Evolutionary conservation across 805 yeast genomes (phyloP).

Genomic region (Ogataea methanolica): DNA sequence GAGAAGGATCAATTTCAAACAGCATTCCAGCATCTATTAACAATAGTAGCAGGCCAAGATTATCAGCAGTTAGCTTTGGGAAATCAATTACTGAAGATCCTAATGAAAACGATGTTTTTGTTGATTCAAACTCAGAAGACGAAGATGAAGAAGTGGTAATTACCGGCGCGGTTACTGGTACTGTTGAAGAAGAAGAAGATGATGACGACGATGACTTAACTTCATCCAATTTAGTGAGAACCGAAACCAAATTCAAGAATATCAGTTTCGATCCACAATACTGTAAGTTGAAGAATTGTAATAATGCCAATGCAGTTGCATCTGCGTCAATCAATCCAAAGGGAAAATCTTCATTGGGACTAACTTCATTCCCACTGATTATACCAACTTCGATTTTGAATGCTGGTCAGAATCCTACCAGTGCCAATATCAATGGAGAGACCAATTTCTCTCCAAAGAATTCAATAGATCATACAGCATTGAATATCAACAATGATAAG

Average conservation of each 20-base stretch:
- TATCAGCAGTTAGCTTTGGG: slow-evolving; percentile 11
- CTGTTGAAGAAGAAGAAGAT: no score
- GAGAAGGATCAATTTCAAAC: slow-evolving; percentile 10
- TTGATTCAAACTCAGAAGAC: slow-evolving; percentile 14
- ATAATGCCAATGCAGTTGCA: neutral
- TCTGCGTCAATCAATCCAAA: no score
- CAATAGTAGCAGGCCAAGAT: slow-evolving; percentile 5
- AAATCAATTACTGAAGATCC: slow-evolving; percentile 13
- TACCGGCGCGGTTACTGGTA: no score
- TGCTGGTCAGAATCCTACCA: slow-evolving; percentile 1
- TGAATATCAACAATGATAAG: slow-evolving; percentile 18
- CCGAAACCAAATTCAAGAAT: slow-evolving; percentile 6
- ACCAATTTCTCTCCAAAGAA: slow-evolving; percentile 5
- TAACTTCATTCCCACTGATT: neutral
- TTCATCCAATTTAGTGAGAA: no score
- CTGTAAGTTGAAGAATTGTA: neutral
- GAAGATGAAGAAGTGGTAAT: neutral
- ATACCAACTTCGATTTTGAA: neutral
- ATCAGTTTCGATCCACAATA: slow-evolving; percentile 5
- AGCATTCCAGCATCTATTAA: neutral
- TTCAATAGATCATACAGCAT: slow-evolving; percentile 6
- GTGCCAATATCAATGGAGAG: neutral
- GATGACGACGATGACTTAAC: no score
- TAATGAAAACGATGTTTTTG: slow-evolving; percentile 13
- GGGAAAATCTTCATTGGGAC: no score